phyloP scores from a whole-genome alignment of 2,329 filamentous ascomycete genomes.

The Fusarium scirpi region DNA sequence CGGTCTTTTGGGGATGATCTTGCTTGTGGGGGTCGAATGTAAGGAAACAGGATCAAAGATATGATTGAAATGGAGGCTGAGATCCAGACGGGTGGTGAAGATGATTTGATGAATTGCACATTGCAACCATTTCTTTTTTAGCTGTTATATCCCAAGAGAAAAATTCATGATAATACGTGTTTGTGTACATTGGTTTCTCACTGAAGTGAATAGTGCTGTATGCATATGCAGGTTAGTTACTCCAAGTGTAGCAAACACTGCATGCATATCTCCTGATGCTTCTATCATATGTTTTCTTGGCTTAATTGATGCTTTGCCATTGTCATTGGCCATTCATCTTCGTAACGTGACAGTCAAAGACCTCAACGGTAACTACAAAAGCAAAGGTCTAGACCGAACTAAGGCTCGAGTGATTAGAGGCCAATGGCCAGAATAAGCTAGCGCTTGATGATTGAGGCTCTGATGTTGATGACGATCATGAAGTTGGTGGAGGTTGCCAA shows the following conservation, averaged over 20 bases:
- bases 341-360: slow-evolving; percentile 20
- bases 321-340: slow-evolving; percentile 1
- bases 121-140: slow-evolving; percentile 34
- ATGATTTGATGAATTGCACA: slow-evolving; percentile 39
- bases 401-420: not conserved
- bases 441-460: slow-evolving; percentile 35
- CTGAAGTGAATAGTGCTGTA: not conserved
- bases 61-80: slow-evolving; percentile 7
- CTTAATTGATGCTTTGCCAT: not conserved
- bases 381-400: slow-evolving; percentile 18
- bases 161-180: slow-evolving; percentile 20
- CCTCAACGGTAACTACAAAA: not conserved
- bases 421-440: slow-evolving; percentile 23
- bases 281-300: slow-evolving; percentile 4
- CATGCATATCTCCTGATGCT: slow-evolving; percentile 4
- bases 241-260: not conserved
- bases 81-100: slow-evolving; percentile 13
- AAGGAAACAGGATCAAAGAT: slow-evolving; percentile 22
- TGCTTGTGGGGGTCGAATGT: slow-evolving; percentile 20
- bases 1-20: slow-evolving; percentile 21
- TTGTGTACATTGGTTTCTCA: not conserved
- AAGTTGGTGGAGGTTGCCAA: slow-evolving; percentile 37
- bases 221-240: not conserved
- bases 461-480: slow-evolving; percentile 37
- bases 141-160: slow-evolving; percentile 39